Percentiles rank a stretch among this genome's conserved stretches.
Evolutionary conservation across 768 basidiomycete species (phyloP).

Genomic region (Lactarius trivialis): DNA sequence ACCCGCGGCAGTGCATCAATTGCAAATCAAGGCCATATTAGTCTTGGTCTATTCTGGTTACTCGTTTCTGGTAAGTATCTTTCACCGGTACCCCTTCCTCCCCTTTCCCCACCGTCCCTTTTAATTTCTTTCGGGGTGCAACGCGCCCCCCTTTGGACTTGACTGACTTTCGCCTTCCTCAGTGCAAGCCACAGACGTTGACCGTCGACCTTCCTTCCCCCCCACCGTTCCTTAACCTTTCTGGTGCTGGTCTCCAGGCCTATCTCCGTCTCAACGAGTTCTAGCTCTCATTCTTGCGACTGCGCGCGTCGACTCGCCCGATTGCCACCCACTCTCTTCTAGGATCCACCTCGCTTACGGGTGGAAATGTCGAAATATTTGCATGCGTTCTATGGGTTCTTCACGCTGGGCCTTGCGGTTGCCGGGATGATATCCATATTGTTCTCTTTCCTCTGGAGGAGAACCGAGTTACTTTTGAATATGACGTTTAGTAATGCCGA

Average conservation of each 20-base stretch:
- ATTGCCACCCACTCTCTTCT: not conserved
- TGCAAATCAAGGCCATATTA: constrained; percentile 5
- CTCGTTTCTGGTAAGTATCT: constrained; percentile 13
- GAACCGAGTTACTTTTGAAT: constrained; percentile 64
- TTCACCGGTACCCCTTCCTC: constrained; percentile 25
- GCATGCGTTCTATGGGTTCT: constrained; percentile 63
- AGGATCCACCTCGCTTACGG: not conserved
- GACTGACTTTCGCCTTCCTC: constrained; percentile 32
- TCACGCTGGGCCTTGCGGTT: constrained; percentile 64
- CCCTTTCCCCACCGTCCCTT: constrained; percentile 30
- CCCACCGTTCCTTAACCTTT: not conserved
- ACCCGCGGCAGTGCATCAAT: not conserved
- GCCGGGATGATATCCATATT: constrained; percentile 60
- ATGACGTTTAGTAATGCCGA: constrained; percentile 55
- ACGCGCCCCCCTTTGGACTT: constrained; percentile 14
- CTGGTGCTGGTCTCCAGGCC: constrained; percentile 12
- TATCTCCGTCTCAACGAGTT: constrained; percentile 1
- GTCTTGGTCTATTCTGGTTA: not conserved
- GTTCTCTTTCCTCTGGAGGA: constrained; percentile 66
- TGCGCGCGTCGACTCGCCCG: not conserved
- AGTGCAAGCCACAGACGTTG: constrained; percentile 19
- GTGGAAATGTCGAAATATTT: constrained; percentile 64
- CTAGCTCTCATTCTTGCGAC: not conserved
- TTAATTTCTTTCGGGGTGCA: constrained; percentile 23
- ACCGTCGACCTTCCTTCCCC: constrained; percentile 14